These are phyloP conservation scores for Talaromyces trachyspermus DNA, from an alignment of 495 filamentous ascomycete genomes.

Conservation along the genomic window DNA sequence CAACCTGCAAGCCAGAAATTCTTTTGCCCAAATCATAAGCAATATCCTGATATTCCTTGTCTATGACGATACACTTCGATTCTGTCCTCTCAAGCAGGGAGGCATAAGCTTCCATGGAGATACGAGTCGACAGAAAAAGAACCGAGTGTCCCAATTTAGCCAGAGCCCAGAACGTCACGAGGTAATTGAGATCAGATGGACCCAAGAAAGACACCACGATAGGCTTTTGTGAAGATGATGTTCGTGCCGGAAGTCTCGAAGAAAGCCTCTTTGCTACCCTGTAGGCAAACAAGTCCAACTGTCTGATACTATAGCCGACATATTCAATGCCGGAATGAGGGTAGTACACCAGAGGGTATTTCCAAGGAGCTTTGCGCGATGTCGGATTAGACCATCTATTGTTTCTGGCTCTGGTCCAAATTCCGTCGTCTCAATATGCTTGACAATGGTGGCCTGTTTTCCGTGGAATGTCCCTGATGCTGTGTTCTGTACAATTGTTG, in stretches of 20 bases:
- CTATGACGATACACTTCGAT: conserved; percentile 24
- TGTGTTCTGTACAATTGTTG: not conserved
- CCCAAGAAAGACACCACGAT: conserved; percentile 39
- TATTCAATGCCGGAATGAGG: conserved; percentile 3
- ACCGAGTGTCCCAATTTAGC: conserved; percentile 40
- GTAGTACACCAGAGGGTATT: conserved; percentile 3
- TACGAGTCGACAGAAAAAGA: conserved; percentile 38
- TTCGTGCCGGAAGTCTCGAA: not conserved
- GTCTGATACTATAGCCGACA: conserved; percentile 4
- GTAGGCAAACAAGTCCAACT: not conserved
- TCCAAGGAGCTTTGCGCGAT: conserved; percentile 1
- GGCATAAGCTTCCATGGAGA: conserved; percentile 35
- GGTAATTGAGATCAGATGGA: conserved; percentile 34
- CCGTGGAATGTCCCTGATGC: not conserved
- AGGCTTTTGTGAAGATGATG: conserved; percentile 20
- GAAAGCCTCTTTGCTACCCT: conserved; percentile 3
- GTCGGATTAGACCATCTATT: conserved; percentile 1
- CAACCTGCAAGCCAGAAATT: conserved; percentile 10
- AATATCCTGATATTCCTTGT: conserved; percentile 17
- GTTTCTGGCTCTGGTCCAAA: not conserved
- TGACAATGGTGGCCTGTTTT: not conserved
- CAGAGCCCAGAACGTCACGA: conserved; percentile 35
- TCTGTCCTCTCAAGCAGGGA: conserved; percentile 30
- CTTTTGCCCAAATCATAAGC: conserved; percentile 18
- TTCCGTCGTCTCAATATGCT: not conserved